A percentile compares a stretch with the other conserved stretches of the same genome.
These are phyloP conservation scores for Botryotinia globosa DNA, from an alignment of 2,329 filamentous ascomycete genomes.

Conservation along the genomic window DNA sequence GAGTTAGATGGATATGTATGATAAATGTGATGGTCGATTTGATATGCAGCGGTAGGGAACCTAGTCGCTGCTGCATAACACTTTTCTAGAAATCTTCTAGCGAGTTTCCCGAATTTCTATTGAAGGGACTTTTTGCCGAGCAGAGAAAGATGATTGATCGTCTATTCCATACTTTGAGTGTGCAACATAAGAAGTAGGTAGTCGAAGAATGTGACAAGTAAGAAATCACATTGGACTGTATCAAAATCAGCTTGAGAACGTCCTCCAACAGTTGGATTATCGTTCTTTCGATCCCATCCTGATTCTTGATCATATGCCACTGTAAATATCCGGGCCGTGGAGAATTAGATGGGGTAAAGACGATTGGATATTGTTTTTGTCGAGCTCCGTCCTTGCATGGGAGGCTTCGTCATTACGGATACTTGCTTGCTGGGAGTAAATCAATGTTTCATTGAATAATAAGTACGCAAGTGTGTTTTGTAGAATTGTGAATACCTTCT, in stretches of 20 bases:
- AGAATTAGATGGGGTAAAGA: not conserved
- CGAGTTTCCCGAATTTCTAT: not conserved
- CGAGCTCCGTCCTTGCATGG: not conserved
- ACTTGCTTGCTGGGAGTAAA: not conserved
- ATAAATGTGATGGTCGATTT: not conserved
- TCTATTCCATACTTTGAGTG: not conserved
- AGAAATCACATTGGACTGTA: not conserved
- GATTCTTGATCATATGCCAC: not conserved
- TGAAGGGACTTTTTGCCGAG: not conserved
- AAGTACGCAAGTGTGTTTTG: not conserved
- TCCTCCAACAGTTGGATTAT: not conserved
- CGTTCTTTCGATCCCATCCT: not conserved
- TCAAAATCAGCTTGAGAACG: not conserved
- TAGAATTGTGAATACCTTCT: not conserved
- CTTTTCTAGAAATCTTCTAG: conserved; percentile 5
- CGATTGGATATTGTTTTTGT: not conserved
- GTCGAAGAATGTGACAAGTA: not conserved
- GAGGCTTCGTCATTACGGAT: not conserved
- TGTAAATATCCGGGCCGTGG: conserved; percentile 5
- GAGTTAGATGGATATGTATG: not conserved
- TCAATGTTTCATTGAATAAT: not conserved
- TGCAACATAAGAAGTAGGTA: not conserved
- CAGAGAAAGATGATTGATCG: not conserved
- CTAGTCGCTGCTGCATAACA: conserved; percentile 4
- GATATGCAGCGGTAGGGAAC: not conserved